phyloP scores from a whole-genome alignment of 2,329 filamentous ascomycete species.

The Diaporthe eres region DNA sequence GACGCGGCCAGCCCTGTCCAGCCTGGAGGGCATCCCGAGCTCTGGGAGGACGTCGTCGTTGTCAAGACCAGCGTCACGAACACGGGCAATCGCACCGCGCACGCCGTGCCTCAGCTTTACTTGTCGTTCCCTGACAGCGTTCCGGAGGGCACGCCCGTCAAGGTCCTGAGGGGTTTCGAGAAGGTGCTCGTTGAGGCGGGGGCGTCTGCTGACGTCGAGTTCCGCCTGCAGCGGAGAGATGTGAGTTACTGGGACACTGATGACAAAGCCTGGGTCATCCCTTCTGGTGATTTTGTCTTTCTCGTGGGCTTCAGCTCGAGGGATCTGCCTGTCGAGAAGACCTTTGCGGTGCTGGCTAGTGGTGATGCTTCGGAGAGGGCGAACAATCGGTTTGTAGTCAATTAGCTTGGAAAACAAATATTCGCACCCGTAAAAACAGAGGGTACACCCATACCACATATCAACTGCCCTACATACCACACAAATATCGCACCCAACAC shows the following conservation, averaged over 20 bases:
- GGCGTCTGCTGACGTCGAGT: neutral
- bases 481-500: too few species aligned
- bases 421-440: too few species aligned
- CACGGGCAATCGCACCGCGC: neutral
- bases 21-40: neutral
- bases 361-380: neutral
- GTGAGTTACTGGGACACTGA: constrained; percentile 23
- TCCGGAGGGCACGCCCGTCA: constrained; percentile 19
- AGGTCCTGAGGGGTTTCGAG: constrained; percentile 16
- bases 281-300: neutral
- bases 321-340: constrained; percentile 10
- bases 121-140: constrained; percentile 8
- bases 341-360: neutral
- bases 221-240: neutral
- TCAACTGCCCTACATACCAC: too few species aligned
- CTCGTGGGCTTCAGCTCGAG: constrained; percentile 23
- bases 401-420: neutral
- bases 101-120: constrained; percentile 30
- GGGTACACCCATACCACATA: too few species aligned
- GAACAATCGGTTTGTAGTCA: constrained; percentile 2
- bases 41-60: neutral
- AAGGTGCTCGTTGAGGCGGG: constrained; percentile 23
- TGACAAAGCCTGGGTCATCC: constrained; percentile 5
- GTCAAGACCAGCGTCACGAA: constrained; percentile 3
- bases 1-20: neutral